Evolutionary conservation across 768 basidiomycete species (phyloP), one percentile per base, ranked within the genome.

Genomic region (Lactarius sanguifluus): DNA sequence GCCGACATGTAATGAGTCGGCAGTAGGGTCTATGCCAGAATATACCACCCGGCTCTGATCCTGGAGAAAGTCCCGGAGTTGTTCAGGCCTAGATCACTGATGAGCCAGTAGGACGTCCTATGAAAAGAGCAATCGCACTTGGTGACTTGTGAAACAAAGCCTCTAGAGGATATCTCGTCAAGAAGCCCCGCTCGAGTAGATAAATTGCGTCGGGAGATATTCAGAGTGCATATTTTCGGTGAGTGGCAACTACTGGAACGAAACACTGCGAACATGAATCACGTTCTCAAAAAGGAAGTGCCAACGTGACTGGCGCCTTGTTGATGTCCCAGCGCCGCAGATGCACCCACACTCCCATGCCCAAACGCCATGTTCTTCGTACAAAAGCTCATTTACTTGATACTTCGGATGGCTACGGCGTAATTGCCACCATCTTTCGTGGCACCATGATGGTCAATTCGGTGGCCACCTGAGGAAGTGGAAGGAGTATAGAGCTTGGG

Each of bases 11-110:
- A 99, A 81, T 1, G 94, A 90, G 30, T 78, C 80, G 5, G 95
- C 94, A 2, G 96, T 94, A 16, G 97, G 97, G 74, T 99, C 97
- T 50, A 98, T 83, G 41, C 97, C 97, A 5, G 87, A 82, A 74
- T 99, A 99, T 20, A 93, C 82, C 0, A 84, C 62, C 84, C 70
- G 84, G 86, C 58, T 64, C 18, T 61, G 56, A 23, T 58, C 41
- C 28, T 50, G 54, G 40, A 72, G 66, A 32, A 61, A 67, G 40
- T 12, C 38, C 23, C 50, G 55, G 16, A 72, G 65, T 38, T 63
- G 62, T 50, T 70, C 71, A 38, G 66, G 69, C 41, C 70, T 71
- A 30, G 40, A 6, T 30, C 38, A 55, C n/a, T 18, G 36, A 16
- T 28, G 4, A 13, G 41, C 63, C 28, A 32, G 52, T 20, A 41